Evolutionary conservation across 345 rosid genomes (phyloP), one percentile per base, ranked within the genome.

Genomic region (Hibiscus trionum): DNA sequence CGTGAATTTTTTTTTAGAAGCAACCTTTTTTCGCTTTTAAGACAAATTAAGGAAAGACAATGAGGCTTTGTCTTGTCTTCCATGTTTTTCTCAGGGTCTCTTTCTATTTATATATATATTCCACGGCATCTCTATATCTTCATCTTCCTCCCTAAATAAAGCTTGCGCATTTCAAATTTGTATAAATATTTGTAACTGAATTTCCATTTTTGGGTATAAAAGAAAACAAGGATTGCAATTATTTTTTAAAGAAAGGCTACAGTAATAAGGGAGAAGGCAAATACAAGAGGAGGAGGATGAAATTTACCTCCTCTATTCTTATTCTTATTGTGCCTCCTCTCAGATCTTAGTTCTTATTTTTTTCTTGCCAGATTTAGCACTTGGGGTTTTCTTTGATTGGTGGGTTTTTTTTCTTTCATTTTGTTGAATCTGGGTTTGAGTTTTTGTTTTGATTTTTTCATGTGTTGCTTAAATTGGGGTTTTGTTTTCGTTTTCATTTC

Each of bases 261-360:
- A 1, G 19, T 52, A 14, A n/a, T 15, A 52, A 55, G 26, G 59
- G 46, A 19, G 24, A 55, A 55, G 59, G 59, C 59, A 55, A 17
- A 7, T 55, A 37, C 42, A 37, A 17, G 59, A 55, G 17, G 59
- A 55, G 26, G 59, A 7, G 59, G 59, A 55, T 55, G 59, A 55
- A 17, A 55, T 55, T 55, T 7, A 55, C 26, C 59, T 55, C 59
- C 59, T 55, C 59, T 55, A 5, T 7, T 55, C 59, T 42, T 17
- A n/a, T 55, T 55, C 59, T 55, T 55, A 55, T 55, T 17, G 59
- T 55, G 59, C 59, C 59, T 55, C 59, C 59, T 55, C 59, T 55
- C 59, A 55, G 59, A 55, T 55, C 59, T 55, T 55, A 55, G 59
- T 17, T 42, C 1, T 31, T 31, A 31, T 21, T 31, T 3, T 52